These are phyloP conservation scores for Phragmites australis DNA, from an alignment of 176 grass and related monocot genomes.

Conservation along the genomic window DNA sequence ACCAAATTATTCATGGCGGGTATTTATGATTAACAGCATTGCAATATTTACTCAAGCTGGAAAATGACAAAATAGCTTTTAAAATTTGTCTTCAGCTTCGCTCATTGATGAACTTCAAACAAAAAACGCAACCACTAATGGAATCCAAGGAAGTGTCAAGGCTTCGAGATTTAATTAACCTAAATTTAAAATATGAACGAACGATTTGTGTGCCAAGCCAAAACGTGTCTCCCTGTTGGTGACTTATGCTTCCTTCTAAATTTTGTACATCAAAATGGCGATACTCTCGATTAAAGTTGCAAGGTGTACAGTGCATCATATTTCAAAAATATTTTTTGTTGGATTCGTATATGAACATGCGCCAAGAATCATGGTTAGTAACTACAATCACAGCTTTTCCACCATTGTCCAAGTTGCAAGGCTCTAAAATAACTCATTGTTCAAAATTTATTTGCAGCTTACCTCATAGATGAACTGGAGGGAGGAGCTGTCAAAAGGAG, in stretches of 20 bases:
- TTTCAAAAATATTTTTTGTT: background rate
- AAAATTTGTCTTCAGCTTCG: background rate
- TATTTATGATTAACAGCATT: background rate
- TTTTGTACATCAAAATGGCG: too few relatives aligned
- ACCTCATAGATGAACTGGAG: background rate
- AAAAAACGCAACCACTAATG: too few relatives aligned
- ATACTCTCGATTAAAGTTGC: too few relatives aligned
- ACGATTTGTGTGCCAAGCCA: too few relatives aligned
- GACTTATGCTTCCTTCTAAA: too few relatives aligned
- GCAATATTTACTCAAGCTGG: background rate
- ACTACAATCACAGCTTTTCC: background rate
- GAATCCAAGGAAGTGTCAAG: too few relatives aligned
- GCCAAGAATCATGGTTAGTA: background rate
- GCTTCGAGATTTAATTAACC: too few relatives aligned
- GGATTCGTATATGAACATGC: background rate
- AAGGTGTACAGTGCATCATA: too few relatives aligned
- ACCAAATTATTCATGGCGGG: too few relatives aligned
- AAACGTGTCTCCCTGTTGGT: too few relatives aligned
- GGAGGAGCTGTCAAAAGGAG: too few relatives aligned
- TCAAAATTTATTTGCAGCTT: background rate
- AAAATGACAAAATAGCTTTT: background rate
- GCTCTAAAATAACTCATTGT: background rate
- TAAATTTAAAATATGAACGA: too few relatives aligned
- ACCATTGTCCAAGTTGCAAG: background rate
- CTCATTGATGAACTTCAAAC: background rate